Conservation (phyloP, 164 flowering plant species). For the Taxillus chinensis region DNA sequence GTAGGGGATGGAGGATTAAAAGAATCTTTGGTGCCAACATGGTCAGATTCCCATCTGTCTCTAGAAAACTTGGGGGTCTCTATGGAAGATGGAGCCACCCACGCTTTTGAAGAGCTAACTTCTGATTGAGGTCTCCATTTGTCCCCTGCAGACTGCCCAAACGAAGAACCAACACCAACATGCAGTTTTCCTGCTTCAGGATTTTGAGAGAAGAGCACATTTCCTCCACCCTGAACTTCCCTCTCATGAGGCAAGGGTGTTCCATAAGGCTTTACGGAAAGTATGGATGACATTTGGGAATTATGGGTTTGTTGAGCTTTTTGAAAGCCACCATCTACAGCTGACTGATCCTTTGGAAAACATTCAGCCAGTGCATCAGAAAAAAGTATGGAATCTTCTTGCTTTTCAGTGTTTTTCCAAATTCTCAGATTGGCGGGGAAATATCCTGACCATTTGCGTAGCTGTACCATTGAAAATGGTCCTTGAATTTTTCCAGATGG, state of each 20-base stretch:
- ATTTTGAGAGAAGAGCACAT: slow-evolving; percentile 20
- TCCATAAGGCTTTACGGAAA: slow-evolving; percentile 22
- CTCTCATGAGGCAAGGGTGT: slow-evolving; percentile 15
- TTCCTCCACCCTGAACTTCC: slow-evolving; percentile 21
- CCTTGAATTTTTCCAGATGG: slow-evolving; percentile 88
- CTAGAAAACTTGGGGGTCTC: slow-evolving; percentile 21
- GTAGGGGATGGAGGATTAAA: slow-evolving; percentile 62
- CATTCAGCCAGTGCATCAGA: slow-evolving; percentile 58
- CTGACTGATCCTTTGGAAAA: slow-evolving; percentile 31
- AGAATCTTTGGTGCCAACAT: slow-evolving; percentile 13
- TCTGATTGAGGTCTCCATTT: slow-evolving; percentile 19
- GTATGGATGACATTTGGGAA: slow-evolving; percentile 15
- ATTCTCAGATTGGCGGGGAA: slow-evolving; percentile 68
- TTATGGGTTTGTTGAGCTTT: slow-evolving; percentile 20
- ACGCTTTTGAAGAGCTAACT: slow-evolving; percentile 8
- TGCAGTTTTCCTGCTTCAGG: slow-evolving; percentile 18
- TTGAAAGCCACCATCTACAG: slow-evolving; percentile 11
- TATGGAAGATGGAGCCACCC: slow-evolving; percentile 17
- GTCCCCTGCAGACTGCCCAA: slow-evolving; percentile 18
- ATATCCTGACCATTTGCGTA: slow-evolving; percentile 91
- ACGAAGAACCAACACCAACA: slow-evolving; percentile 15
- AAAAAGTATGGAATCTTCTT: slow-evolving; percentile 58
- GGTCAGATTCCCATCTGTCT: slow-evolving; percentile 23
- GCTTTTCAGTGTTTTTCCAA: slow-evolving; percentile 52
- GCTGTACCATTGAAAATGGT: slow-evolving; percentile 87